Evolutionary conservation across 2,329 filamentous ascomycete species (phyloP).

Genomic region (Ophiocordyceps polyrhachis-furcata): DNA sequence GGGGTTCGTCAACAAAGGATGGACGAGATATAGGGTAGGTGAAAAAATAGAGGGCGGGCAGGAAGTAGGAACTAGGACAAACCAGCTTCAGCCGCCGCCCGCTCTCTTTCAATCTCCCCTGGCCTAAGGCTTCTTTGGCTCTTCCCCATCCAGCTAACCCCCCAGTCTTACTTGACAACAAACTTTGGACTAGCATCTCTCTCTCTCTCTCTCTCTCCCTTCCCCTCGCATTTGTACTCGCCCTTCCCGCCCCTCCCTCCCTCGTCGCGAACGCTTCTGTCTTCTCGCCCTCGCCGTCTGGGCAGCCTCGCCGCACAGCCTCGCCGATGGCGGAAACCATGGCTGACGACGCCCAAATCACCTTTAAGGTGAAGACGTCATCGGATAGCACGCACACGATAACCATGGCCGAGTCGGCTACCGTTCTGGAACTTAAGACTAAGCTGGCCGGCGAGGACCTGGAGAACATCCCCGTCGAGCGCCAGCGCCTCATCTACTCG

Average conservation of each 20-base stretch:
- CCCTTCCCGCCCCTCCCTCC: too few species aligned
- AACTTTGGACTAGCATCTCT: too few species aligned
- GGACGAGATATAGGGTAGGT: not conserved
- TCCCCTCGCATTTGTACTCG: too few species aligned
- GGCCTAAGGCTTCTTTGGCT: too few species aligned
- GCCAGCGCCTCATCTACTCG: constrained; percentile 93
- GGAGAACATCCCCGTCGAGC: constrained; percentile 71
- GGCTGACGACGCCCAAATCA: constrained; percentile 66
- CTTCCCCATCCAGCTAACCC: too few species aligned
- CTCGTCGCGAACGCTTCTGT: not conserved
- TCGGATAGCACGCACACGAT: constrained; percentile 69
- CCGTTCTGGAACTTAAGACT: constrained; percentile 71
- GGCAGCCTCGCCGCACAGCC: not conserved
- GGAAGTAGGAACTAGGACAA: not conserved
- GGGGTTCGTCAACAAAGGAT: too few species aligned
- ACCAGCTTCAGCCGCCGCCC: too few species aligned
- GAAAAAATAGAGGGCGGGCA: too few species aligned
- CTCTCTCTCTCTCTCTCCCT: too few species aligned
- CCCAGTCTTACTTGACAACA: too few species aligned
- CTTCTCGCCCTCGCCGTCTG: not conserved
- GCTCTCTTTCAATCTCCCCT: too few species aligned
- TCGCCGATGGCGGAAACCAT: constrained; percentile 20
- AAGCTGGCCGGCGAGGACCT: constrained; percentile 68
- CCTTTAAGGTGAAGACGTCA: constrained; percentile 97
- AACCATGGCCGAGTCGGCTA: constrained; percentile 58